Conservation (phyloP, 768 basidiomycete species). For the Hygrocybe coccinea region DNA sequence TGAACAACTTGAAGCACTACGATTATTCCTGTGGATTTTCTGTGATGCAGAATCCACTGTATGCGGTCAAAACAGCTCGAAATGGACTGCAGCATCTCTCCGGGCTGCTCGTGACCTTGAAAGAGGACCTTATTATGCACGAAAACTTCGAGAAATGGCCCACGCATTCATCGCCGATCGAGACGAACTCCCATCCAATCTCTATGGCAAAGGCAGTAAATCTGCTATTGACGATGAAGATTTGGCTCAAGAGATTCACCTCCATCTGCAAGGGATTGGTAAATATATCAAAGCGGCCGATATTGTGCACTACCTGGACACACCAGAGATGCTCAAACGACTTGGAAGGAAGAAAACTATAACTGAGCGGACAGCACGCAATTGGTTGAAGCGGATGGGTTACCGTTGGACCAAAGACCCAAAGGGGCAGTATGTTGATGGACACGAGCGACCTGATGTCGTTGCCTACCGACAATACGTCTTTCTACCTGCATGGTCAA, state of each 20-base stretch:
- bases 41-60: not conserved
- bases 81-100: not conserved
- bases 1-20: not conserved
- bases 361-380: too few species aligned
- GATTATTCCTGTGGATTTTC: not conserved
- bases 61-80: not conserved
- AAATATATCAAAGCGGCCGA: slow-evolving; percentile 16
- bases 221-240: not conserved
- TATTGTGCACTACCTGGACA: not conserved
- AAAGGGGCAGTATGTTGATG: slow-evolving; percentile 30
- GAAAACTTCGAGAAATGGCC: not conserved
- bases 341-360: too few species aligned
- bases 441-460: slow-evolving; percentile 31
- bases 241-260: slow-evolving; percentile 5
- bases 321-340: too few species aligned
- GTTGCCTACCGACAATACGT: slow-evolving; percentile 23
- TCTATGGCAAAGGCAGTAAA: too few species aligned
- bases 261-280: too few species aligned
- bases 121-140: not conserved
- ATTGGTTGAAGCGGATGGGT: too few species aligned
- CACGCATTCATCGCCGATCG: too few species aligned
- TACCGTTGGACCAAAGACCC: slow-evolving; percentile 14
- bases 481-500: slow-evolving; percentile 19
- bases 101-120: not conserved
- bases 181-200: too few species aligned